Evolutionary conservation across 495 filamentous ascomycete genomes (phyloP).

Genomic region (Aspergillus conjunctus): DNA sequence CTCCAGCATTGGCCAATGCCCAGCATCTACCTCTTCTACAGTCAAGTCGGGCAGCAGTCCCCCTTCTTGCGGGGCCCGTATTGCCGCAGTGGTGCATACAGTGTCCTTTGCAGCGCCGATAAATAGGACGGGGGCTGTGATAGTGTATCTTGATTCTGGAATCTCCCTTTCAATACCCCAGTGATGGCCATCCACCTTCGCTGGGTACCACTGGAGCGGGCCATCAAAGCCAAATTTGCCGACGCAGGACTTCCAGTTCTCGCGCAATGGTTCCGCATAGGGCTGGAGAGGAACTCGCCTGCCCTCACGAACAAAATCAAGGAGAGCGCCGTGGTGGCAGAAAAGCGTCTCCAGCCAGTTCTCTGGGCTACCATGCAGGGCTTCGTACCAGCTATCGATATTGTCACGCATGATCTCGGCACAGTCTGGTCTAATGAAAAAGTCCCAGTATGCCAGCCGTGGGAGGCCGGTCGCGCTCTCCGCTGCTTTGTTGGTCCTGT

Average conservation of each 20-base stretch:
- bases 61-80: background rate
- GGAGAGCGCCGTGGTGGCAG: background rate
- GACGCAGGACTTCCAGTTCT: background rate
- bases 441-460: constrained; percentile 3
- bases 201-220: background rate
- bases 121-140: background rate
- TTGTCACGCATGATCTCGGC: background rate
- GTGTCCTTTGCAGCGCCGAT: background rate
- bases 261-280: background rate
- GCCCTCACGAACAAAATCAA: background rate
- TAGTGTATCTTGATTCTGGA: background rate
- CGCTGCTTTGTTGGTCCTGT: background rate
- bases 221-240: background rate
- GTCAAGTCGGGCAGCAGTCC: background rate
- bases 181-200: background rate
- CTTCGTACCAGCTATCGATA: background rate
- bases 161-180: background rate
- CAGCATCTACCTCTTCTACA: background rate
- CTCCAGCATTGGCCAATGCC: background rate
- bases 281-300: background rate
- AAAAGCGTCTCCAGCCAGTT: constrained; percentile 8
- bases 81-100: background rate
- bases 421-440: background rate
- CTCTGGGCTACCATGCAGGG: background rate
- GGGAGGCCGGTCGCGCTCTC: background rate